A percentile compares a stretch with the other conserved stretches of the same genome.
phyloP scores from a whole-genome alignment of 805 yeast species.

The Candida hungchunana region DNA sequence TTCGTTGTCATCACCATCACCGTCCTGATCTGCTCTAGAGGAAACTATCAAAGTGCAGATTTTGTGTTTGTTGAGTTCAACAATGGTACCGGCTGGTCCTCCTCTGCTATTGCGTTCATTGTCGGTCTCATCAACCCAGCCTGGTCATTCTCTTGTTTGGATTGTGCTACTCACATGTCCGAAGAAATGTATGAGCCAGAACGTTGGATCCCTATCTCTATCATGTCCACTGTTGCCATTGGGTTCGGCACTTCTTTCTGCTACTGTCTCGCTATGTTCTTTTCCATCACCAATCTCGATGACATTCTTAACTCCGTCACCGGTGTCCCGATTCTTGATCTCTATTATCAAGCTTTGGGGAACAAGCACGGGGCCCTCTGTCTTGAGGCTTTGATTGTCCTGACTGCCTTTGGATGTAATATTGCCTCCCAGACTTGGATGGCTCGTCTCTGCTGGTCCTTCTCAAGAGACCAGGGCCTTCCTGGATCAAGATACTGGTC shows the following conservation, averaged over 20 bases:
- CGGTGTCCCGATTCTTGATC: constrained; percentile 60
- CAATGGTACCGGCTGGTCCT: constrained; percentile 58
- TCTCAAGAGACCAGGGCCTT: constrained; percentile 60
- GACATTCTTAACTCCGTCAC: constrained; percentile 44
- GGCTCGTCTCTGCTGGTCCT: constrained; percentile 64
- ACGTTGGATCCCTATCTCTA: constrained; percentile 54
- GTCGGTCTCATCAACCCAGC: constrained; percentile 70
- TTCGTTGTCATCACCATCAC: constrained; percentile 50
- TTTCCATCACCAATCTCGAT: constrained; percentile 49
- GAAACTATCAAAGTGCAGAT: constrained; percentile 45
- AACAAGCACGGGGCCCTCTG: constrained; percentile 52
- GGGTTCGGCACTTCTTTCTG: constrained; percentile 58
- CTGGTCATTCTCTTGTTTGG: constrained; percentile 67
- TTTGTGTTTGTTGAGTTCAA: constrained; percentile 52
- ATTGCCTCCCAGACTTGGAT: constrained; percentile 66
- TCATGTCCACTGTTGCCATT: constrained; percentile 58
- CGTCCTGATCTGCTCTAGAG: constrained; percentile 47
- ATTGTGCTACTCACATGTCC: constrained; percentile 68
- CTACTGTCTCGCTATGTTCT: constrained; percentile 53
- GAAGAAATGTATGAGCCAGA: constrained; percentile 57
- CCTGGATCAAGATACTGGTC: constrained; percentile 51
- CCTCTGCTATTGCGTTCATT: constrained; percentile 56
- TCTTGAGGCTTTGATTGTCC: constrained; percentile 43
- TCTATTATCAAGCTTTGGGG: constrained; percentile 52
- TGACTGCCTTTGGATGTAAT: constrained; percentile 55